phyloP scores from a whole-genome alignment of 306 rosid genomes.

The Boehmeria nivea region DNA sequence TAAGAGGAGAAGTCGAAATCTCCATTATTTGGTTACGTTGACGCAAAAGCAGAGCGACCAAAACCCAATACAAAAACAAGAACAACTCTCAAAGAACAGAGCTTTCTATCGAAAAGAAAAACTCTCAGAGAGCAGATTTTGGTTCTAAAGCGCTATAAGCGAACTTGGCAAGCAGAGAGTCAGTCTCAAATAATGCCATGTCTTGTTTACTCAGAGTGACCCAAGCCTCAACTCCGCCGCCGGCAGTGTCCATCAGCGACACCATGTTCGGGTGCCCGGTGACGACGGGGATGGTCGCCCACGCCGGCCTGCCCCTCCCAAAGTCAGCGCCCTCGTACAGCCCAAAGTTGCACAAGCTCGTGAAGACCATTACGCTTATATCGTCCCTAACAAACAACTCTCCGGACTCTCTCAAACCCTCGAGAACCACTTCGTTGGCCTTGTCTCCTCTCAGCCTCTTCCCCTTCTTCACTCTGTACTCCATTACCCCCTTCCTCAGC shows the following conservation, averaged over 20 bases:
- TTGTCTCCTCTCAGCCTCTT: neutral
- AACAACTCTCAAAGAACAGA: too few relatives aligned
- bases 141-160: too few relatives aligned
- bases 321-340: conserved; percentile 8
- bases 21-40: too few relatives aligned
- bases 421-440: neutral
- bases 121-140: too few relatives aligned
- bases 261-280: neutral
- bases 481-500: conserved; percentile 13
- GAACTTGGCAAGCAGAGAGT: conserved; percentile 17
- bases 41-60: too few relatives aligned
- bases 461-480: neutral
- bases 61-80: too few relatives aligned
- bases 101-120: too few relatives aligned
- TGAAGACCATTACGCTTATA: neutral
- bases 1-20: too few relatives aligned
- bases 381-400: conserved; percentile 11
- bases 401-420: neutral
- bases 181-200: conserved; percentile 15
- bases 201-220: conserved; percentile 17
- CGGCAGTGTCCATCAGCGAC: conserved; percentile 5
- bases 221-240: conserved; percentile 20
- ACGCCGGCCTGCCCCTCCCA: conserved; percentile 18
- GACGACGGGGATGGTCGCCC: conserved; percentile 2
- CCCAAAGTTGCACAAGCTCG: conserved; percentile 1